Evolutionary conservation across 768 basidiomycete species (phyloP).

Genomic region (Scleroderma citrinum): DNA sequence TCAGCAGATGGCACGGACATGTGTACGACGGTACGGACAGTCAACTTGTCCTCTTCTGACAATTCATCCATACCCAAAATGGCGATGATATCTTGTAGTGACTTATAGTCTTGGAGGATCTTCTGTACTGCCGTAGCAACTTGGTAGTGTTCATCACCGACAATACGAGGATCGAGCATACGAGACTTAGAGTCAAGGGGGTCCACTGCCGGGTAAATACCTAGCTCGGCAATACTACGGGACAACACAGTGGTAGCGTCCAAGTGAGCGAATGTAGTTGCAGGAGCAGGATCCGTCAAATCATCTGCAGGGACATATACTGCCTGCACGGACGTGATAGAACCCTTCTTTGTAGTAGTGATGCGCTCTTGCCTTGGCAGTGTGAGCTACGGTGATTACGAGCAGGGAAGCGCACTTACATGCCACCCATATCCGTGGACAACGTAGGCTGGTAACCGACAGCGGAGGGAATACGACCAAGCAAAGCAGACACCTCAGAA

Average conservation of each 20-base stretch:
- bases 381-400: conserved; percentile 5
- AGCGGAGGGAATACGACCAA: conserved; percentile 99
- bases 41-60: conserved; percentile 99
- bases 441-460: conserved; percentile 99
- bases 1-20: background rate
- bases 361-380: conserved; percentile 91
- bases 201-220: conserved; percentile 99
- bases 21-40: conserved; percentile 25
- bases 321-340: conserved; percentile 99
- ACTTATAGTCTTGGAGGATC: conserved; percentile 96
- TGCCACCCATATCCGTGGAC: conserved; percentile 99
- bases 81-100: conserved; percentile 98
- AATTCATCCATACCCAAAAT: conserved; percentile 99
- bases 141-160: conserved; percentile 90
- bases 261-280: conserved; percentile 99
- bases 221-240: conserved; percentile 96
- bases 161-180: conserved; percentile 99
- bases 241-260: conserved; percentile 99
- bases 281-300: conserved; percentile 99
- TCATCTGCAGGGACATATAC: conserved; percentile 99
- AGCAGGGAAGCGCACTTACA: conserved; percentile 47
- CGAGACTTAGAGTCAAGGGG: conserved; percentile 99
- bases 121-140: conserved; percentile 96
- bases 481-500: conserved; percentile 99
- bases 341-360: conserved; percentile 99